A percentile compares a stretch with the other conserved stretches of the same genome.
Conservation (phyloP, 1,284 basidiomycete species). For the Trametes pubescens region DNA sequence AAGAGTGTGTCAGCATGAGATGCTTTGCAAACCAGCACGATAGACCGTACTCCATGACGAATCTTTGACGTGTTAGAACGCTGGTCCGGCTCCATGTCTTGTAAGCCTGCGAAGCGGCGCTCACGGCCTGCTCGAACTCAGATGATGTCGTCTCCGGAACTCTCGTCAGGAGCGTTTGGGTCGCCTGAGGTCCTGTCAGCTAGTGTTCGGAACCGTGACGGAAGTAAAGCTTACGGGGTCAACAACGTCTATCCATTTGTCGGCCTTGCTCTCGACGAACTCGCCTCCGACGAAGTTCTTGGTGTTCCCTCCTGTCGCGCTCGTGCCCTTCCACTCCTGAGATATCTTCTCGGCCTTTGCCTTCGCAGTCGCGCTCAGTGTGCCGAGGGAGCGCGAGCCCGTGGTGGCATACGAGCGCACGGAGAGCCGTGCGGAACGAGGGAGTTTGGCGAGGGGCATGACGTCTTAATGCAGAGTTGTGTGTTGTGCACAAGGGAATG, state of each 20-base stretch:
- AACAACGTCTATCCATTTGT: conserved; percentile 84
- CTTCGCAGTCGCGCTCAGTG: conserved; percentile 60
- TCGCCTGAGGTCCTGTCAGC: conserved; percentile 60
- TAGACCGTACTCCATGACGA: conserved; percentile 80
- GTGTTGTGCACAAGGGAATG: neutral
- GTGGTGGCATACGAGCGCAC: conserved; percentile 34
- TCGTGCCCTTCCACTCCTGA: conserved; percentile 86
- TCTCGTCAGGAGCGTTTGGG: conserved; percentile 87
- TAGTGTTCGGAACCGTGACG: neutral
- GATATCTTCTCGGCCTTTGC: conserved; percentile 73
- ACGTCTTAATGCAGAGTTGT: neutral
- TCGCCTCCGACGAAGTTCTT: conserved; percentile 92
- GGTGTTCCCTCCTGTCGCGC: conserved; percentile 80
- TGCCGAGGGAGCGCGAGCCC: conserved; percentile 34
- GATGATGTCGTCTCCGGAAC: conserved; percentile 89
- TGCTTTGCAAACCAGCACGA: neutral
- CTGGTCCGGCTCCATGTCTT: conserved; percentile 91
- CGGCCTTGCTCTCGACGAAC: conserved; percentile 83
- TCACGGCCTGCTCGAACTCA: conserved; percentile 90
- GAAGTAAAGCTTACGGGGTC: conserved; percentile 66
- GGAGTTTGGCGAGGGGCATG: conserved; percentile 34
- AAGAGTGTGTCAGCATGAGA: neutral
- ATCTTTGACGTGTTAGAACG: conserved; percentile 87
- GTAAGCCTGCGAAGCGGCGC: conserved; percentile 88
- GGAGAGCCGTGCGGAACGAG: conserved; percentile 27